Base-by-base conservation (phyloP, 805 yeast genomes). In the Naumovozyma baii region DNA sequence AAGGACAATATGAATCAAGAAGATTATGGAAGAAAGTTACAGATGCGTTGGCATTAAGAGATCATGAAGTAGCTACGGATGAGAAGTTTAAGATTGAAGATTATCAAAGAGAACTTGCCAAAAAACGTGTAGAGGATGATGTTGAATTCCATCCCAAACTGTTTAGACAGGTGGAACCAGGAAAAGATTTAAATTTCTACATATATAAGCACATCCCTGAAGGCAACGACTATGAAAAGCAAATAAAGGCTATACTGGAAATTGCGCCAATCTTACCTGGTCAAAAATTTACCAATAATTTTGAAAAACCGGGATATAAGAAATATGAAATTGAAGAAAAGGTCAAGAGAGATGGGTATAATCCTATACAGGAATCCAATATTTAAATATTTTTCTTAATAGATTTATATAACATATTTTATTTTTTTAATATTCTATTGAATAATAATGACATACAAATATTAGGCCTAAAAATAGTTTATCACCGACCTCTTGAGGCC, bases 61-160 rank as follows among this genome's bases (percentile, higher is more conserved):
- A 92, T 57, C 98, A 92, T 60, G 71, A 68, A 14, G 65, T 68
- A 3, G 97, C 97, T 1, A 92, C 98, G 0, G 82, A 78, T 22
- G 95, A 87, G 56, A 92, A 92, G 63, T 82, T 69, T 55, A 74
- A 76, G 49, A 85, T 92, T 40, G 98, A 92, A 63, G 83, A 85
- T 44, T 70, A 70, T n/a, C 98, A 92, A 64, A 74, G 98, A 57
- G 63, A 64, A 15, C 63, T 68, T 32, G 86, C 95, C 13, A 81
- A 78, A 58, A 71, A 76, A 51, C 73, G 97, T 50, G 62, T 66
- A 15, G 95, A 82, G 48, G 82, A 80, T 36, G 94, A 90, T 12
- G 79, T 73, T 1, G 87, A 79, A 48, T 87, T 83, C 61, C 77
- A 75, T 48, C 96, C 96, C 17, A 78, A 78, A 54, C 62, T 86